Base-by-base conservation (phyloP, 2,329 filamentous ascomycete genomes). In the Tolypocladium tropicale region DNA sequence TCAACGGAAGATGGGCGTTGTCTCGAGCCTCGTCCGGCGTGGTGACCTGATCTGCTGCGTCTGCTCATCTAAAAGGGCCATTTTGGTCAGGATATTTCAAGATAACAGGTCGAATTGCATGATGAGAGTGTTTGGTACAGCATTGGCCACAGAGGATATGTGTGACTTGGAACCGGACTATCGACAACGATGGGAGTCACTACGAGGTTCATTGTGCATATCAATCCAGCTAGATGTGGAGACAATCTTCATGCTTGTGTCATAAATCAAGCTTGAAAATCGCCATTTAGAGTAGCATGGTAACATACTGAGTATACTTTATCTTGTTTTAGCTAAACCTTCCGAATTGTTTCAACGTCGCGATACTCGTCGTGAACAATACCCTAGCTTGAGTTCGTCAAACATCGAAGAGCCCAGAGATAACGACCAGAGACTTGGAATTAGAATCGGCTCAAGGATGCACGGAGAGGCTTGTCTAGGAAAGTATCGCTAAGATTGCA, bases 151-250 rank as follows among this genome's bases (percentile, higher is more conserved):
- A 2, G 39, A 25, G 21, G 39, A 43, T 16, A 43, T 43, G 39
- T 43, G n/a, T 25, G 39, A 11, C 39, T 25, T 11, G 10, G 14
- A 3, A 11, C 39, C n/a, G 14, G 21, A 43, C 39, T 11, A 21
- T n/a, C n/a, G 10, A 43, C 39, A 43, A 23, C 9, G n/a, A 43
- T 25, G 9, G 39, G 12, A 2, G 9, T 23, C 21, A 23, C 9
- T 23, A 43, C 2, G 5, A 12, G 10, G 9, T 2, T 7, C 2
- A 23, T 16, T 1, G n/a, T 4, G n/a, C 4, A 9, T 4, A 9
- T n/a, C 3, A 21, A 21, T 43, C 4, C 39, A 43, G n/a, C 39
- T 43, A 4, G 39, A 43, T 25, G 39, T 11, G 10, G 39, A 4
- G 21, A 43, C 39, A 9, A 25, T 43, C 23, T 43, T 43, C 10